phyloP scores from a whole-genome alignment of 225 moss, liverwort and hornwort genomes.

The Physcomitrium patens region DNA sequence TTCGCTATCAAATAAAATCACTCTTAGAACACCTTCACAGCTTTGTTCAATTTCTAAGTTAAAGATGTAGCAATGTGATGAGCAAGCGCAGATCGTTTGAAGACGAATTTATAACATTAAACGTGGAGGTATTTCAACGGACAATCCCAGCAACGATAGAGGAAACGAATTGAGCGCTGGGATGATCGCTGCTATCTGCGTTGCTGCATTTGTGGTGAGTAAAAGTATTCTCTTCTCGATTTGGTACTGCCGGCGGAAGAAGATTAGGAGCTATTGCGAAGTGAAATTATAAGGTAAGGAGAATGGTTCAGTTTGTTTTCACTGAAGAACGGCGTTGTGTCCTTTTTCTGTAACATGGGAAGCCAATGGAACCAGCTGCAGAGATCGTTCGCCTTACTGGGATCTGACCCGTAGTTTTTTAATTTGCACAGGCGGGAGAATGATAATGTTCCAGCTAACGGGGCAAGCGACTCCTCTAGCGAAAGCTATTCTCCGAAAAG shows the following conservation, averaged over 20 bases:
- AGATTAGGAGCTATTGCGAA: slow-evolving; percentile 33
- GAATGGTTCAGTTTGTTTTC: too few species aligned
- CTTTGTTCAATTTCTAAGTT: not conserved
- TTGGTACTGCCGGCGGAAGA: slow-evolving; percentile 40
- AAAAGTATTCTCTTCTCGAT: slow-evolving; percentile 44
- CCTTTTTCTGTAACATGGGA: too few species aligned
- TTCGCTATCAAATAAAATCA: not conserved
- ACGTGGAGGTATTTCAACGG: slow-evolving; percentile 11
- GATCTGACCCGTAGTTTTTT: not conserved
- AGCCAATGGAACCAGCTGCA: not conserved
- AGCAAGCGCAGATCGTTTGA: not conserved
- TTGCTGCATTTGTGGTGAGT: slow-evolving; percentile 47
- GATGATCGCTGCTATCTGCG: slow-evolving; percentile 39
- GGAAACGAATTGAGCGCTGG: slow-evolving; percentile 31
- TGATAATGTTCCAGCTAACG: slow-evolving; percentile 81
- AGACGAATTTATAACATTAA: not conserved
- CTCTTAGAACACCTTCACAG: not conserved
- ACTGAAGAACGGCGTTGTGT: too few species aligned
- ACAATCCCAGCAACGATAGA: not conserved
- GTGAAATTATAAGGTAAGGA: slow-evolving; percentile 39
- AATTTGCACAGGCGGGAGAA: slow-evolving; percentile 52
- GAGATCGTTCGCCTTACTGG: not conserved
- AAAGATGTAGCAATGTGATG: not conserved
- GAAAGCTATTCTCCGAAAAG: slow-evolving; percentile 71
- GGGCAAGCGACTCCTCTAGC: slow-evolving; percentile 73